phyloP scores from a whole-genome alignment of 2,329 filamentous ascomycete species.

The Trichoderma pleuroti region DNA sequence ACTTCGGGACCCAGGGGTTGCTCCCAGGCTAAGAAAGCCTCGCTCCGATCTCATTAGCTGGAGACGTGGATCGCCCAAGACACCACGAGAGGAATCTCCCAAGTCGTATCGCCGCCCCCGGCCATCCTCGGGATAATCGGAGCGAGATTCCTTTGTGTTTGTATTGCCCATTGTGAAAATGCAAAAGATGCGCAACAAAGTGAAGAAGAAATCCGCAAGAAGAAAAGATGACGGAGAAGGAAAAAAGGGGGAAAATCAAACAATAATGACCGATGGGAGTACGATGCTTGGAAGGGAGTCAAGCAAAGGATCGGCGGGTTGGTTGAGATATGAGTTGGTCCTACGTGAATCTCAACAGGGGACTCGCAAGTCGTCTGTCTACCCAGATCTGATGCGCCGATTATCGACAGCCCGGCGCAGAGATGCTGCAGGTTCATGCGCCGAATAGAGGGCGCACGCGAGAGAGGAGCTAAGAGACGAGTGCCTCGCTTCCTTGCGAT shows the following conservation, averaged over 20 bases:
- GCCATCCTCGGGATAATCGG: constrained; percentile 27
- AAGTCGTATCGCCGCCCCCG: constrained; percentile 23
- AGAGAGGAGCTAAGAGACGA: constrained; percentile 6
- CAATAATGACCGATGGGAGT: not conserved
- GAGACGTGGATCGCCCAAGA: constrained; percentile 23
- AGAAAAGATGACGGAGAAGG: not conserved
- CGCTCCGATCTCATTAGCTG: constrained; percentile 37
- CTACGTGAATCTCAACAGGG: not conserved
- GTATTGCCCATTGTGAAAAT: constrained; percentile 37
- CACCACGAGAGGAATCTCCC: constrained; percentile 25
- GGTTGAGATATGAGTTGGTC: not conserved
- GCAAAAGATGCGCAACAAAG: not conserved
- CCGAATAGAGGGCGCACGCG: not conserved
- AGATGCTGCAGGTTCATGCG: not conserved
- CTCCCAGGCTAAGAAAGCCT: constrained; percentile 46
- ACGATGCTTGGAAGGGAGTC: not conserved
- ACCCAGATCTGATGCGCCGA: not conserved
- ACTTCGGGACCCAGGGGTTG: constrained; percentile 39
- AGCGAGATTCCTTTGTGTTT: constrained; percentile 40
- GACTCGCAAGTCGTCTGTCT: not conserved
- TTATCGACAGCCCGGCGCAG: not conserved
- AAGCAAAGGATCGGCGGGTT: not conserved
- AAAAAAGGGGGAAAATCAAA: not conserved
- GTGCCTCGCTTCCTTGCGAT: not conserved
- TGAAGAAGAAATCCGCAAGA: not conserved